Evolutionary conservation across 345 rosid genomes (phyloP), one percentile per base, ranked within the genome.

Genomic region (Citrus sp.): DNA sequence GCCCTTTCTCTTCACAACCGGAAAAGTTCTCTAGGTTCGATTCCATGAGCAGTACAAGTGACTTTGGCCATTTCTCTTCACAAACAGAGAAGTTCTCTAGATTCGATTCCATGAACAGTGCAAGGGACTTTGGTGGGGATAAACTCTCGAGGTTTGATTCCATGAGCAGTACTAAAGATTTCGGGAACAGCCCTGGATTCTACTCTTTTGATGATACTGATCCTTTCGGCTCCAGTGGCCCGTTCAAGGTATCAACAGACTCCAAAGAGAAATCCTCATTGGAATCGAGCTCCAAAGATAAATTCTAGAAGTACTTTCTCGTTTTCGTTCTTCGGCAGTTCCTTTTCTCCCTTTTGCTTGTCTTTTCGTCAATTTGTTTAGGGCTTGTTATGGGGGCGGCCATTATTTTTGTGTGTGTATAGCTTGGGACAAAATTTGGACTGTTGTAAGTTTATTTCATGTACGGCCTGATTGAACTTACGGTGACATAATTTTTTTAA

Each of bases 201-300:
- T 80, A 87, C 28, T 92, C 97, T 34, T 95, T 92, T 54, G 98
- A 96, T 49, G 98, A 96, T 61, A 75, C 88, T 13, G 98, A 96
- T 69, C 97, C 97, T 9, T 96, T 96, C n/a, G 97, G 98, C 70
- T 88, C 97, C 68, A 83, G 91, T 10, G 97, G 91, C 65, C 96
- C 98, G 9, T 95, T 95, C 76, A 95, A 92, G 86, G 99, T 93
- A 82, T 90, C 97, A 40, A 83, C 92, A 0, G 92, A 87, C 34
- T 77, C 89, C 90, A 16, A 91, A 85, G 89, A 92, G 81, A 83
- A 79, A 78, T 81, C 92, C 82, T 88, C 93, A 40, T 83, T 92
- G 1, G 92, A 87, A 38, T 81, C 87, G 81, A 59, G 85, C 90
- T 76, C 89, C 91, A 12, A 91, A 86, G 89, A 92, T 84, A 82